Percentiles rank a stretch among this genome's conserved stretches.
Evolutionary conservation across 768 basidiomycete species (phyloP).

Genomic region (Lentinula raphanica): DNA sequence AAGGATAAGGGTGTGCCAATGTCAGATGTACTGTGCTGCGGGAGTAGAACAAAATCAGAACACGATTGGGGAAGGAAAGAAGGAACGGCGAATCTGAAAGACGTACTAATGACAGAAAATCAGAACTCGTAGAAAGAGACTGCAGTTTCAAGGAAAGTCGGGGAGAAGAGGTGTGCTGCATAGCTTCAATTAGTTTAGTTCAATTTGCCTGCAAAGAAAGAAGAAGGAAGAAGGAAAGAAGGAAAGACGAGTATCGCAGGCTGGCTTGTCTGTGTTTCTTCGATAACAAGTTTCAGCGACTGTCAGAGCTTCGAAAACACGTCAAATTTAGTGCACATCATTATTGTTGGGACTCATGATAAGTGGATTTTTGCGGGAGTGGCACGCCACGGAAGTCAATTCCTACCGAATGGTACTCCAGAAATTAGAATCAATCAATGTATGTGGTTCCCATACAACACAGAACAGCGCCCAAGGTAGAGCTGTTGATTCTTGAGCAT

Average conservation of each 20-base stretch:
- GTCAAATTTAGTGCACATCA: neutral
- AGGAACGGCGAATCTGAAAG: too few relatives aligned
- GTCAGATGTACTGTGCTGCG: neutral
- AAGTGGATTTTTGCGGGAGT: neutral
- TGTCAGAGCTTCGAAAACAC: neutral
- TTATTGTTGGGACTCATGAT: neutral
- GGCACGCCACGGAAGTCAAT: neutral
- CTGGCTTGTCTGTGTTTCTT: neutral
- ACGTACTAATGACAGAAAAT: neutral
- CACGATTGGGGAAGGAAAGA: too few relatives aligned
- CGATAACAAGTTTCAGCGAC: neutral
- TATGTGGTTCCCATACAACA: neutral
- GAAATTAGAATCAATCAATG: neutral
- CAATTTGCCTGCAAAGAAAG: neutral
- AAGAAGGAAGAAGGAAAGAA: neutral
- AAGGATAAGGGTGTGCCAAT: conserved; percentile 15
- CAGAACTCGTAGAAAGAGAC: neutral
- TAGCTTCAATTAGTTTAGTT: neutral
- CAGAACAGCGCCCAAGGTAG: conserved; percentile 1
- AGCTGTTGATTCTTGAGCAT: neutral
- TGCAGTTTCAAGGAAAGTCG: conserved; percentile 4
- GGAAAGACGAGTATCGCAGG: neutral
- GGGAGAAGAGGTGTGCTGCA: neutral
- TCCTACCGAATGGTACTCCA: neutral
- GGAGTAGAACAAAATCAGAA: neutral